A percentile compares a stretch with the other conserved stretches of the same genome.
Evolutionary conservation across 441 rosid genomes (phyloP).

Genomic region (Kokia cookei): DNA sequence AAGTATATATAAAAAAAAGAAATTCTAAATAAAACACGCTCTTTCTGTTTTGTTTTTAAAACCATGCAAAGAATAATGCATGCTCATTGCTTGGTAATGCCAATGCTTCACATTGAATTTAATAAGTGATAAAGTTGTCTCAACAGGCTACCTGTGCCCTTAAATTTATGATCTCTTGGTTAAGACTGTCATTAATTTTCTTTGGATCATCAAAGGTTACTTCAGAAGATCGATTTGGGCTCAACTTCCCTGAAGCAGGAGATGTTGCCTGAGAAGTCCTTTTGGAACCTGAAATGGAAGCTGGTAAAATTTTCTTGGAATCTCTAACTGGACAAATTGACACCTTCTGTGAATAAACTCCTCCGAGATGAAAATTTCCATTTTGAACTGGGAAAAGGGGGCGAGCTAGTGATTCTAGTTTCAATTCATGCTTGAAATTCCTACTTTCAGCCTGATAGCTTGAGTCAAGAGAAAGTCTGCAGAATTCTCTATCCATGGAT

Average conservation of each 20-base stretch:
- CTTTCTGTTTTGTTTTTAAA: neutral
- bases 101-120: neutral
- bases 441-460: constrained; percentile 29
- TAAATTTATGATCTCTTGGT: constrained; percentile 48
- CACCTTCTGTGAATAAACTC: constrained; percentile 24
- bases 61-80: neutral
- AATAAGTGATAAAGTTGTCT: neutral
- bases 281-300: constrained; percentile 25
- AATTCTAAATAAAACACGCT: neutral
- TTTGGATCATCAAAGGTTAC: constrained; percentile 40
- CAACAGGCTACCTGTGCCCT: constrained; percentile 53
- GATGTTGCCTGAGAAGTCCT: constrained; percentile 32
- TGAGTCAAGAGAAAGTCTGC: constrained; percentile 43
- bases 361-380: constrained; percentile 27
- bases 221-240: constrained; percentile 33
- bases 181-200: constrained; percentile 31
- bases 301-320: constrained; percentile 27
- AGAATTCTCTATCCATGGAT: constrained; percentile 35
- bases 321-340: constrained; percentile 27
- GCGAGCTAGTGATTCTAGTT: constrained; percentile 23
- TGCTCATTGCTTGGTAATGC: neutral
- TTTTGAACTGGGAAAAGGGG: constrained; percentile 30
- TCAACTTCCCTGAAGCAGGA: constrained; percentile 39
- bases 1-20: neutral
- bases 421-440: constrained; percentile 21